phyloP scores from a whole-genome alignment of 202 grass and related monocot species.

The Eragrostis tef region DNA sequence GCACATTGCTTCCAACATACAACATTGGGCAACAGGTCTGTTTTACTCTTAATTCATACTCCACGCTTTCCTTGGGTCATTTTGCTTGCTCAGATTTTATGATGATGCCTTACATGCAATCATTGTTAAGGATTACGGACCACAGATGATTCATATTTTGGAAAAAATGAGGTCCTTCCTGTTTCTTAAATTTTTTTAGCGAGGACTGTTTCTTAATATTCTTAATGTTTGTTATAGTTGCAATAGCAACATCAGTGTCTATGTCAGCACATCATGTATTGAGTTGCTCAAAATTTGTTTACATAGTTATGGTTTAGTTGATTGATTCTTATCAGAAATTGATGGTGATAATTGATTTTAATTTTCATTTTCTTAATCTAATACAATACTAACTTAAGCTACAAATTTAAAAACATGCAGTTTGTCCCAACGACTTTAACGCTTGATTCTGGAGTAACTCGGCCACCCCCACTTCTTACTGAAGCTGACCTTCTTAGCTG shows the following conservation, averaged over 20 bases:
- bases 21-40: slow-evolving; percentile 84
- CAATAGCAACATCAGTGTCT: background rate
- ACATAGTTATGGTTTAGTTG: background rate
- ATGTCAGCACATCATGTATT: background rate
- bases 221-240: slow-evolving; percentile 24
- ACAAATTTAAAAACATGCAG: slow-evolving; percentile 56
- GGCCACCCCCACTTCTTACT: slow-evolving; percentile 90
- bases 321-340: background rate
- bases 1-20: slow-evolving; percentile 89
- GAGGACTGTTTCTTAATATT: background rate
- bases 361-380: slow-evolving; percentile 18
- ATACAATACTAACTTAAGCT: background rate
- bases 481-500: slow-evolving; percentile 95
- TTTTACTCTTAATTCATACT: slow-evolving; percentile 35
- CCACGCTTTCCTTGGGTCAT: slow-evolving; percentile 30
- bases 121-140: background rate
- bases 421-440: slow-evolving; percentile 90
- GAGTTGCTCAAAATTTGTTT: background rate
- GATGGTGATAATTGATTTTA: background rate
- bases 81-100: slow-evolving; percentile 1
- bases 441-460: slow-evolving; percentile 93
- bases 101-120: slow-evolving; percentile 3
- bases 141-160: slow-evolving; percentile 22
- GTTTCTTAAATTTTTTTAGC: background rate
- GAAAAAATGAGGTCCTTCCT: slow-evolving; percentile 13